These are phyloP conservation scores for Xylaria grammica DNA, from an alignment of 495 filamentous ascomycete genomes.

Conservation along the genomic window DNA sequence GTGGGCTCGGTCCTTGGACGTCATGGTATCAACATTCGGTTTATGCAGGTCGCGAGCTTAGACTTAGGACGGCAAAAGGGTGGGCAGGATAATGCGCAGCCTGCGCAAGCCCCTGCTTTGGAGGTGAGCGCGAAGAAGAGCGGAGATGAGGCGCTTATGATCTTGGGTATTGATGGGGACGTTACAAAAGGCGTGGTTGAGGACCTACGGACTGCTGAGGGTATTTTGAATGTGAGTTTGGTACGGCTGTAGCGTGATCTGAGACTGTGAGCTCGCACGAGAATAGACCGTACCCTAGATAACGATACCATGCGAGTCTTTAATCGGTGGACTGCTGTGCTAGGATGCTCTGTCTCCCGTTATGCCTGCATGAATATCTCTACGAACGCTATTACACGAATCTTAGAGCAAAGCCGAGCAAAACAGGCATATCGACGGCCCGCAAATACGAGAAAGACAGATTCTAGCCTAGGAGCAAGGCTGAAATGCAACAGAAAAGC, in stretches of 20 bases:
- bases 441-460: no score
- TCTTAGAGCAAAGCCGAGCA: no score
- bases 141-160: conserved; percentile 69
- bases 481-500: no score
- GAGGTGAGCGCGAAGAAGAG: conserved; percentile 23
- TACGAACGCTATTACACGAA: no score
- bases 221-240: conserved; percentile 67
- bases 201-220: conserved; percentile 59
- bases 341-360: no score
- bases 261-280: no score
- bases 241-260: conserved; percentile 51
- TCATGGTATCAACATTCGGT: conserved; percentile 70
- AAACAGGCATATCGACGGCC: no score
- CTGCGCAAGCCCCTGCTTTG: conserved; percentile 1
- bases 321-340: no score
- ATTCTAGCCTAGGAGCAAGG: no score
- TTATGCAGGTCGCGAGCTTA: conserved; percentile 68
- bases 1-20: conserved; percentile 67
- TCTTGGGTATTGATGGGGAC: conserved; percentile 65
- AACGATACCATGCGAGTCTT: no score
- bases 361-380: no score
- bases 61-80: conserved; percentile 43
- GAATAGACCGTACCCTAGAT: no score
- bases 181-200: conserved; percentile 60
- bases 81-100: neutral